phyloP scores from a whole-genome alignment of 2,329 filamentous ascomycete genomes.

The Xylariaceae sp. region DNA sequence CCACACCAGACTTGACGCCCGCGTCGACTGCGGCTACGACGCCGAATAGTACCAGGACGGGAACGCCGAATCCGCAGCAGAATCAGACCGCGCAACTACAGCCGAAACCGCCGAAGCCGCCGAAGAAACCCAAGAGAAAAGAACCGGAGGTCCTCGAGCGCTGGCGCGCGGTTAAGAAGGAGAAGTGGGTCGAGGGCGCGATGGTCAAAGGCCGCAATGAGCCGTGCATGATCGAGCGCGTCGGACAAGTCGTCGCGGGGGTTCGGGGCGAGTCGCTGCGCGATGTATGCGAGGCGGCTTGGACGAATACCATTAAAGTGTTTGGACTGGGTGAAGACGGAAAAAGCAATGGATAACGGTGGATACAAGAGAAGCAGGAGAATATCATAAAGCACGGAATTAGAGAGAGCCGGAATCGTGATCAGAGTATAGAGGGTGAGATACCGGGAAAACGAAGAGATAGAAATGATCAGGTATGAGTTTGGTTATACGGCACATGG shows the following conservation, averaged over 20 bases:
- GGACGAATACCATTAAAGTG: slow-evolving; percentile 80
- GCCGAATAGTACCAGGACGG: slow-evolving; percentile 20
- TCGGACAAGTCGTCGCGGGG: slow-evolving; percentile 86
- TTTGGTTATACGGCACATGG: too few relatives aligned
- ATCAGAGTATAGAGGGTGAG: slow-evolving; percentile 1
- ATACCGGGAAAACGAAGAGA: neutral
- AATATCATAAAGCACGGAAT: neutral
- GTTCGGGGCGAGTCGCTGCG: slow-evolving; percentile 82
- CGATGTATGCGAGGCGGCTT: slow-evolving; percentile 84
- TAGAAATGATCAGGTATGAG: neutral
- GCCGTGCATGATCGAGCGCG: slow-evolving; percentile 81
- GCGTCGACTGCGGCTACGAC: slow-evolving; percentile 31
- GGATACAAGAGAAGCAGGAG: neutral
- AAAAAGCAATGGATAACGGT: slow-evolving; percentile 3
- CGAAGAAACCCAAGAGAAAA: slow-evolving; percentile 60
- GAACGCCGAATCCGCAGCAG: slow-evolving; percentile 19
- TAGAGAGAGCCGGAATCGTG: neutral
- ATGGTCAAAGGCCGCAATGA: slow-evolving; percentile 98
- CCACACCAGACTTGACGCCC: slow-evolving; percentile 18
- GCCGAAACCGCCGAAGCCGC: slow-evolving; percentile 25
- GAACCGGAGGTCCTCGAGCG: slow-evolving; percentile 71
- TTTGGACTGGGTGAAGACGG: slow-evolving; percentile 69
- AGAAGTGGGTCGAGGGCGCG: slow-evolving; percentile 84
- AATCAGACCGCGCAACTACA: slow-evolving; percentile 20
- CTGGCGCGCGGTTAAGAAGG: slow-evolving; percentile 90